Conservation (phyloP, 2,329 filamentous ascomycete genomes). For the Mycocentrospora acerina region DNA sequence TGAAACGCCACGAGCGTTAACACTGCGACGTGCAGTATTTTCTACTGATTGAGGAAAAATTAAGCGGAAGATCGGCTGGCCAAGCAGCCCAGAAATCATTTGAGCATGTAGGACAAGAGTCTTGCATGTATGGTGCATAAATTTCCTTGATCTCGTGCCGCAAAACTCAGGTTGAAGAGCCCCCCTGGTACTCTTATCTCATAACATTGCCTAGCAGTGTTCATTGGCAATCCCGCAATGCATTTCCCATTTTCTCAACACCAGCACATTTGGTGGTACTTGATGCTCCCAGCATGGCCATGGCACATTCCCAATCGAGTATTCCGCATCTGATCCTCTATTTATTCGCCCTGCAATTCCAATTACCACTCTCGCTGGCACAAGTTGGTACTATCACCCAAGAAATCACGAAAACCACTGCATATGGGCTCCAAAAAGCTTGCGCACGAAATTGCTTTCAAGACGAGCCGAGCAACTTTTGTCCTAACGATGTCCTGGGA, state of each 20-base stretch:
- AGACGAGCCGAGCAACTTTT: conserved; percentile 1
- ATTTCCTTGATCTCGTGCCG: neutral
- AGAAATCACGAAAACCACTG: conserved; percentile 10
- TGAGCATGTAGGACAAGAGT: no score
- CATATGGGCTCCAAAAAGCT: conserved; percentile 7
- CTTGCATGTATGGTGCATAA: neutral
- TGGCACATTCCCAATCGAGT: neutral
- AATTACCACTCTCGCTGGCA: conserved; percentile 1
- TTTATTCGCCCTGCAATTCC: neutral
- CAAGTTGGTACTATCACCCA: conserved; percentile 14
- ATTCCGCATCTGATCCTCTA: neutral
- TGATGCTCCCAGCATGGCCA: neutral
- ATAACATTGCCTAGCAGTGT: neutral
- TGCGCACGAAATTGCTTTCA: conserved; percentile 15
- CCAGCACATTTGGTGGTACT: neutral
- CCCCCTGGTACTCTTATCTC: neutral
- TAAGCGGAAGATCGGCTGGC: neutral
- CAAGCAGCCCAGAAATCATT: no score
- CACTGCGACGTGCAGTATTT: neutral
- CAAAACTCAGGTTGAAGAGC: neutral
- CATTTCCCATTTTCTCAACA: neutral
- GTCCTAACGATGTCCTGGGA: conserved; percentile 10
- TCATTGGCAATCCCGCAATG: neutral
- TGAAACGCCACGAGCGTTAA: neutral
- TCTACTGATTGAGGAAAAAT: neutral